Base-by-base conservation (phyloP, 78 protist species). In the Polysphondylium violaceum region DNA sequence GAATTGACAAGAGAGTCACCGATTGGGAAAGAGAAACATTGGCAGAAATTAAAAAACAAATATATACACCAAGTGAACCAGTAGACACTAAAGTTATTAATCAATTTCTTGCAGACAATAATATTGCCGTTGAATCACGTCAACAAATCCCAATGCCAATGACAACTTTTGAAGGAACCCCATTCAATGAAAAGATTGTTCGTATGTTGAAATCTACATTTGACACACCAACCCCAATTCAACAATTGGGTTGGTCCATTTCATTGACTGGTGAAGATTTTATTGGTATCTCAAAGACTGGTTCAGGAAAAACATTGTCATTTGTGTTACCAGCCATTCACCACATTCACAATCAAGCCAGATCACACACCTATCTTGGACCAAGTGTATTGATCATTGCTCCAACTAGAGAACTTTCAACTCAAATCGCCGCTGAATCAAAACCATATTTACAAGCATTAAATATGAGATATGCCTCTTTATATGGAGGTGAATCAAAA, bases 281-380 rank as follows among this genome's bases (percentile, higher is more conserved):
- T 27, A 55, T 98, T 16, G 99, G 96, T 14, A 58, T 97, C 23
- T 98, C 99, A 21, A 95, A 97, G 76, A 98, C 99, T 0, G 99
- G 99, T 0, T 94, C 97, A 1, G 99, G 99, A 23, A 98, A 98
- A 88, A 98, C 99, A 1, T 72, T 97, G 19, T 95, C 98, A 36
- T 98, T 97, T 76, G 58, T 86, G 17, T 74, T 98, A 23, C 99
- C 99, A 38, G 97, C 94, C 0, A 65, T 97, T 38, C 73, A 91
- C n/a, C 98, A 97, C 86, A 83, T 97, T 31, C 38, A 63, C 16
- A 96, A 87, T 31, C 99, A 98, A 67, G 96, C 87, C 14, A 87
- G 72, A 36, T 17, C 12, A 47, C n/a, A 65, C 25, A 29, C 23
- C 11, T 79, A 79, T 17, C 1, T 12, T 9, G 91, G 91, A 19